Conservation (phyloP, 2,329 filamentous ascomycete genomes). For the Neopestalotiopsis clavispora region DNA sequence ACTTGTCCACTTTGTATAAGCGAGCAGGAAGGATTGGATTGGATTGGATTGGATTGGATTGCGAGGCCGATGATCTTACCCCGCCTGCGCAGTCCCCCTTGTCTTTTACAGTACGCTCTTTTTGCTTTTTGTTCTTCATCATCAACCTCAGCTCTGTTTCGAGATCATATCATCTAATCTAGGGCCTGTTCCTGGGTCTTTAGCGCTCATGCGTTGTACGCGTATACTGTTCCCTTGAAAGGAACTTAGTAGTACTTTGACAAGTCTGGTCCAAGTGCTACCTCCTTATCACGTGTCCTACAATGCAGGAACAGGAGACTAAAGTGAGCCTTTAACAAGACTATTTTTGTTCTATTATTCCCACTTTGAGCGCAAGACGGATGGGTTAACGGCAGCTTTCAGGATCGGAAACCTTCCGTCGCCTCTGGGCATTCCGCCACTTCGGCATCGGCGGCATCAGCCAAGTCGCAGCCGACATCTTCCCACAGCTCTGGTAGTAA, state of each 20-base stretch:
- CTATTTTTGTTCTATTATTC: not conserved
- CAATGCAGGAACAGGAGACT: not conserved
- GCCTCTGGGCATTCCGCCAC: constrained; percentile 6
- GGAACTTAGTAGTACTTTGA: not conserved
- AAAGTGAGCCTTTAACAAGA: not conserved
- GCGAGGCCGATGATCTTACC: not conserved
- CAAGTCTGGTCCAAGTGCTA: too few relatives aligned
- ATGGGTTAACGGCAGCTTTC: not conserved
- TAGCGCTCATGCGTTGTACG: not conserved
- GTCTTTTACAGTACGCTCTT: not conserved
- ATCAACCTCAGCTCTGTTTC: not conserved
- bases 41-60: not conserved
- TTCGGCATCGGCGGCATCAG: not conserved
- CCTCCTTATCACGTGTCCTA: too few relatives aligned
- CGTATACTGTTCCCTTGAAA: not conserved
- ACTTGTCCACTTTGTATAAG: not conserved
- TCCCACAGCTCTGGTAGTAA: constrained; percentile 9
- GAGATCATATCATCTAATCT: not conserved
- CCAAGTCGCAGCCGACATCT: not conserved
- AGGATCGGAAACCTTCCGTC: constrained; percentile 14
- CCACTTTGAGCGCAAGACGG: not conserved
- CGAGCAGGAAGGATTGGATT: not conserved
- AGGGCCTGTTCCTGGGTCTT: not conserved
- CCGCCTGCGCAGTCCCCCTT: not conserved
- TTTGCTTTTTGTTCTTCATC: not conserved